A percentile compares a stretch with the other conserved stretches of the same genome.
These are phyloP conservation scores for Boechera divaricarpa DNA, from an alignment of 345 rosid genomes.

Conservation along the genomic window DNA sequence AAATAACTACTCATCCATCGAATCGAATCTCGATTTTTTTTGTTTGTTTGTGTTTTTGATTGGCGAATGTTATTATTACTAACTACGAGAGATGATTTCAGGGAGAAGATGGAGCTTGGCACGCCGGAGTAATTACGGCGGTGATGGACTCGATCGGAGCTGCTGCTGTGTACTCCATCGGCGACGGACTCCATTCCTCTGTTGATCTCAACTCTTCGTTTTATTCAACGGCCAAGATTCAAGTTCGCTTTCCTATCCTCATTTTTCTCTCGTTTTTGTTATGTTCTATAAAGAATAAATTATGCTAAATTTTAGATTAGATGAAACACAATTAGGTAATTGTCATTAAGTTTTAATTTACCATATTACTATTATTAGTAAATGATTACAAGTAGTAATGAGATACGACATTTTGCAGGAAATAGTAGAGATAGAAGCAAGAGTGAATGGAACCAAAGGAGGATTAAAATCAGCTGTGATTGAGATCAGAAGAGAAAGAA, in stretches of 20 bases:
- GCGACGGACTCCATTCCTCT: constrained; percentile 45
- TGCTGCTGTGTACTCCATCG: constrained; percentile 46
- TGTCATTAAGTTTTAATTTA: not conserved
- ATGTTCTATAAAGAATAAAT: not conserved
- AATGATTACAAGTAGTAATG: not conserved
- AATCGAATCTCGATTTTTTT: not conserved
- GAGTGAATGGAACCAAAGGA: constrained; percentile 54
- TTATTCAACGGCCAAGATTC: constrained; percentile 56
- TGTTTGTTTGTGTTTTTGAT: too few species aligned
- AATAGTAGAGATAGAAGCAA: constrained; percentile 67
- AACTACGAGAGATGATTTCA: not conserved
- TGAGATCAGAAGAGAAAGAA: constrained; percentile 51
- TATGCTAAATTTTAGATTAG: too few species aligned
- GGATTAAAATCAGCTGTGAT: constrained; percentile 51
- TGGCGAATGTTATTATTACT: not conserved
- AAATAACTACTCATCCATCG: not conserved
- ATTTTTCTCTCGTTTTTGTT: not conserved
- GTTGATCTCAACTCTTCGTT: constrained; percentile 58
- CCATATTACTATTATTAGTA: not conserved
- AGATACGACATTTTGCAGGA: constrained; percentile 49
- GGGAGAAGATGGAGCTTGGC: constrained; percentile 55
- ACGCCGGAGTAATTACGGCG: constrained; percentile 60
- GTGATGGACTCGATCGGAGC: constrained; percentile 60
- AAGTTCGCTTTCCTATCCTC: constrained; percentile 36
- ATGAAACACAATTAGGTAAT: not conserved